These are phyloP conservation scores for Gypsophila paniculata DNA, from an alignment of 179 eudicot genomes.

Conservation along the genomic window DNA sequence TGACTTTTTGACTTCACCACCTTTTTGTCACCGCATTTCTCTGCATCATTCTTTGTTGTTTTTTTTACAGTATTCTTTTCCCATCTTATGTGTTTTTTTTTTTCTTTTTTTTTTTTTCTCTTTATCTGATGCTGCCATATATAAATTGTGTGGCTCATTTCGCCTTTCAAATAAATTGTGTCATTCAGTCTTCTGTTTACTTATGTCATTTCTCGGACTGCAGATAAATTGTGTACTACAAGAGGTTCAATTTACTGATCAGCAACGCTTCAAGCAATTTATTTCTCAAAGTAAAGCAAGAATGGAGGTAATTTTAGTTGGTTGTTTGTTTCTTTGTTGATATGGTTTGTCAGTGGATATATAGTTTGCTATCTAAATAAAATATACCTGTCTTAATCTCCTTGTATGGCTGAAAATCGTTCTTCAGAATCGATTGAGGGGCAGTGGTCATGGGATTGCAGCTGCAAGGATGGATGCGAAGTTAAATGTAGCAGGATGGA, in stretches of 20 bases:
- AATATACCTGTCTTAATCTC: background rate
- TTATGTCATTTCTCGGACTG: slow-evolving; percentile 15
- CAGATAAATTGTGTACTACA: slow-evolving; percentile 59
- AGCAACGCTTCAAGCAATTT: slow-evolving; percentile 93
- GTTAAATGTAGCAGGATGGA: slow-evolving; percentile 84
- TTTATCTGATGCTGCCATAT: slow-evolving; percentile 4
- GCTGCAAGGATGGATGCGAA: slow-evolving; percentile 97
- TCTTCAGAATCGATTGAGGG: slow-evolving; percentile 76
- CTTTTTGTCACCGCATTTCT: background rate
- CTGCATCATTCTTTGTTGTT: background rate
- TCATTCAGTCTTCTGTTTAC: slow-evolving; percentile 35
- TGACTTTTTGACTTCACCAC: background rate
- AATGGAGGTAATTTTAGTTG: slow-evolving; percentile 71
- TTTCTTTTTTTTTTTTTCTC: background rate
- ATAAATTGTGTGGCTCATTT: slow-evolving; percentile 10
- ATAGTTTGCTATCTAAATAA: background rate
- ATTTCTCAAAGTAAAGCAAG: slow-evolving; percentile 96
- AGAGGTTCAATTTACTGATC: slow-evolving; percentile 94
- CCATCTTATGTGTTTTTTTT: background rate
- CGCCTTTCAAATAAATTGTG: slow-evolving; percentile 36
- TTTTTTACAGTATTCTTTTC: background rate
- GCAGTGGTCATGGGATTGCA: slow-evolving; percentile 94
- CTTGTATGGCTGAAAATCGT: background rate
- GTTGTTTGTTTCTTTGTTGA: slow-evolving; percentile 9
- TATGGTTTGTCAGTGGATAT: slow-evolving; percentile 13